These are phyloP conservation scores for Nidularia pulvinata DNA, from an alignment of 768 basidiomycete genomes.

Conservation along the genomic window DNA sequence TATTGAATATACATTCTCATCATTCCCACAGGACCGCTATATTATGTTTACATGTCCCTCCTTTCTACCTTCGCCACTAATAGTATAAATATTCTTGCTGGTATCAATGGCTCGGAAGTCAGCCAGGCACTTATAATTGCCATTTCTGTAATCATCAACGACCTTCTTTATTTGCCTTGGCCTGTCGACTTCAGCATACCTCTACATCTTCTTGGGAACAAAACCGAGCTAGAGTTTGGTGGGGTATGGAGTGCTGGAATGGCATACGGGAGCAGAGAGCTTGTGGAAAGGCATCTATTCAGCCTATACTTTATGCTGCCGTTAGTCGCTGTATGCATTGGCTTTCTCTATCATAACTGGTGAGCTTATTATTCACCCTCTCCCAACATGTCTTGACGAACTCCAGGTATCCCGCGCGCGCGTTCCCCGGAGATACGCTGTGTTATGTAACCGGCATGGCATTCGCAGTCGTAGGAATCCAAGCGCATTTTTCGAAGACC, in stretches of 20 bases:
- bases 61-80: conserved; percentile 97
- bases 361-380: conserved; percentile 28
- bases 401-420: conserved; percentile 91
- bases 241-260: conserved; percentile 85
- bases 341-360: conserved; percentile 97
- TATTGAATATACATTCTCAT: conserved; percentile 2
- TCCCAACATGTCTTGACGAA: background rate
- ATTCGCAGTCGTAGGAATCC: conserved; percentile 96
- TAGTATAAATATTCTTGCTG: conserved; percentile 98
- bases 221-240: conserved; percentile 69
- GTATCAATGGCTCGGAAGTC: conserved; percentile 96
- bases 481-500: conserved; percentile 97
- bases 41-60: conserved; percentile 96
- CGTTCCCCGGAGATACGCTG: conserved; percentile 95
- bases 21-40: conserved; percentile 71
- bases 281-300: conserved; percentile 93
- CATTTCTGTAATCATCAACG: conserved; percentile 88
- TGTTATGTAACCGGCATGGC: conserved; percentile 99
- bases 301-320: conserved; percentile 98
- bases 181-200: conserved; percentile 73
- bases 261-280: conserved; percentile 81
- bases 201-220: conserved; percentile 65
- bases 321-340: conserved; percentile 85
- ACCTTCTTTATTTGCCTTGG: conserved; percentile 94
- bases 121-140: conserved; percentile 93